Evolutionary conservation across 163 green algal species (phyloP).

Genomic region (Volvox carteri): DNA sequence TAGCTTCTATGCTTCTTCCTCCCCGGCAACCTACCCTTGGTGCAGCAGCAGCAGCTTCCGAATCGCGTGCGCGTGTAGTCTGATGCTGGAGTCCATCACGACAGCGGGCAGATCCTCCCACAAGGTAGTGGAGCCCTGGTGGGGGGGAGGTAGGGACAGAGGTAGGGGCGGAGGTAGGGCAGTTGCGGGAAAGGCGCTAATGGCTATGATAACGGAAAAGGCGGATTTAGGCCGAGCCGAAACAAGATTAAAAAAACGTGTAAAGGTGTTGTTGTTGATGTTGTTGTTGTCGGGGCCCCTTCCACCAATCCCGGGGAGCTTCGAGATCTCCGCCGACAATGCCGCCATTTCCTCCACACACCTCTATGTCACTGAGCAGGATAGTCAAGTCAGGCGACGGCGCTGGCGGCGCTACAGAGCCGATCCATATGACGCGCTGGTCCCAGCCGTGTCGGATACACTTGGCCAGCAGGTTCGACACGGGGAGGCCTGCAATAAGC

Average conservation of each 20-base stretch:
- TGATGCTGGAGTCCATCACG: conserved; percentile 27
- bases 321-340: too few species aligned
- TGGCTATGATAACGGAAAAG: too few species aligned
- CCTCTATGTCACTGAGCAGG: conserved; percentile 37
- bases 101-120: conserved; percentile 19
- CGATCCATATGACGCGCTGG: neutral
- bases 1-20: too few species aligned
- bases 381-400: conserved; percentile 5
- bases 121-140: conserved; percentile 18
- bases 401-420: neutral
- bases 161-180: neutral
- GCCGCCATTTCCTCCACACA: too few species aligned
- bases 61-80: neutral
- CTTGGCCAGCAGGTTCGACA: neutral
- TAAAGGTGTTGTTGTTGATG: too few species aligned
- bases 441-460: neutral
- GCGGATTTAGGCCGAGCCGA: too few species aligned
- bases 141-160: neutral
- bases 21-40: too few species aligned
- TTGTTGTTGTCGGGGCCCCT: too few species aligned
- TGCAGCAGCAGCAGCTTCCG: conserved; percentile 16
- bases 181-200: neutral
- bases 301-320: too few species aligned
- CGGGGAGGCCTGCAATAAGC: neutral
- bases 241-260: too few species aligned